A percentile compares a stretch with the other conserved stretches of the same genome.
Conservation (phyloP, 2,329 filamentous ascomycete species). For the Lecanoromycetidae sp. region DNA sequence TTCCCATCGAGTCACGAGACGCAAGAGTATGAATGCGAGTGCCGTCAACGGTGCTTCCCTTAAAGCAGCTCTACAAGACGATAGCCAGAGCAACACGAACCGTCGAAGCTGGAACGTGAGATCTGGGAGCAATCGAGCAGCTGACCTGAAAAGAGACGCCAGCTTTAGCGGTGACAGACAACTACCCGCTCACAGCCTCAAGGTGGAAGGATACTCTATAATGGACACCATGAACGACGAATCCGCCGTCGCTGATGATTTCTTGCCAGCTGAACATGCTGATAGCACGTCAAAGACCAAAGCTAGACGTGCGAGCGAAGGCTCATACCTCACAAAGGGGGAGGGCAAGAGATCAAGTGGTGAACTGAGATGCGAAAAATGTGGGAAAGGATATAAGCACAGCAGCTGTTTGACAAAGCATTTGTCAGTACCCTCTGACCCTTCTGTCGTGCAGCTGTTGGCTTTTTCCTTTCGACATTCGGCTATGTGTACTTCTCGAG, state of each 20-base stretch:
- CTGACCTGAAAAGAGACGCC: conserved; percentile 25
- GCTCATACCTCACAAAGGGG: conserved; percentile 67
- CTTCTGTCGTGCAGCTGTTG: conserved; percentile 18
- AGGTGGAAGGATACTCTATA: background rate
- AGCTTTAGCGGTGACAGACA: conserved; percentile 1
- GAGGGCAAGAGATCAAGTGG: conserved; percentile 67
- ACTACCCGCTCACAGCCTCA: background rate
- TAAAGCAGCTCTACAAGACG: conserved; percentile 55
- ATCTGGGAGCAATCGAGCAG: conserved; percentile 22
- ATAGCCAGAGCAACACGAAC: conserved; percentile 43
- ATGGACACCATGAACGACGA: conserved; percentile 13
- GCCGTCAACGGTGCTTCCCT: conserved; percentile 60
- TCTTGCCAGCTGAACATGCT: conserved; percentile 20
- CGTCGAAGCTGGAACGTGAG: conserved; percentile 62
- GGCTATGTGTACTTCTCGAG: too few species aligned
- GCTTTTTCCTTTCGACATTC: conserved; percentile 5
- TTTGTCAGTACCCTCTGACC: conserved; percentile 72
- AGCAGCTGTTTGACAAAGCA: conserved; percentile 99
- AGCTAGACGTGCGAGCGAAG: conserved; percentile 65
- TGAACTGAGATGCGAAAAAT: conserved; percentile 92
- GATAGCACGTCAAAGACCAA: conserved; percentile 28
- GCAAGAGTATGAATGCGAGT: conserved; percentile 81
- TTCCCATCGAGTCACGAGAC: conserved; percentile 74
- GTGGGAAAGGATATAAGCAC: conserved; percentile 99
- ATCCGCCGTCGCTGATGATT: conserved; percentile 32